A percentile compares a stretch with the other conserved stretches of the same genome.
Conservation (phyloP, 1,139 yeast species). For the Pichia sp. region DNA sequence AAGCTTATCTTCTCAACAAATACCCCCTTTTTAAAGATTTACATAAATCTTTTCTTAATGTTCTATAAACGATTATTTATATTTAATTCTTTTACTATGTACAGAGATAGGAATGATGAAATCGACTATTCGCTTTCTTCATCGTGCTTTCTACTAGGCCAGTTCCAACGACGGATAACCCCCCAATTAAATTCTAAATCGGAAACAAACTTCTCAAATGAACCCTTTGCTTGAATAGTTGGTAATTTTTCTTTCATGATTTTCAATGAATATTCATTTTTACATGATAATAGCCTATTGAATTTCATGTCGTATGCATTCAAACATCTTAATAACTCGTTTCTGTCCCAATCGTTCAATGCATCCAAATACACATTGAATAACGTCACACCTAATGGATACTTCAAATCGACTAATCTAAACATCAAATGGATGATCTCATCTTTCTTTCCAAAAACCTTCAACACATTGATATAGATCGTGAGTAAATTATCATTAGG, state of each 20-base stretch:
- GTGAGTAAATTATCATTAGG: conserved; percentile 52
- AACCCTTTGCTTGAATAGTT: conserved; percentile 18
- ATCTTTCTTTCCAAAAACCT: conserved; percentile 44
- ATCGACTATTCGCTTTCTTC: neutral
- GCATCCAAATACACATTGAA: conserved; percentile 36
- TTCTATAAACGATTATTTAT: conserved; percentile 1
- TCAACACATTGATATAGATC: conserved; percentile 50
- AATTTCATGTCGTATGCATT: conserved; percentile 34
- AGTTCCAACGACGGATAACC: conserved; percentile 29
- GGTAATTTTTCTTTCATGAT: conserved; percentile 19
- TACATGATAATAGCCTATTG: conserved; percentile 30
- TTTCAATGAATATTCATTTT: conserved; percentile 26
- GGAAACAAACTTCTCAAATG: conserved; percentile 24
- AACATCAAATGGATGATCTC: conserved; percentile 52
- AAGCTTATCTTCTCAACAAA: no score
- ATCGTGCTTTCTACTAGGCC: conserved; percentile 24
- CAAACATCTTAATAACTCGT: conserved; percentile 40
- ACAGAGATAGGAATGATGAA: neutral
- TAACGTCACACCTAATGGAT: conserved; percentile 43
- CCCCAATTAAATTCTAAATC: conserved; percentile 29
- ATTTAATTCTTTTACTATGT: neutral
- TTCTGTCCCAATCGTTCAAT: conserved; percentile 23
- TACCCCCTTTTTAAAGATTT: no score
- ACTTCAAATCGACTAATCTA: conserved; percentile 58
- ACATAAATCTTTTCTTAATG: neutral